Percentiles rank a stretch among this genome's conserved stretches.
Conservation (phyloP, 2,329 filamentous ascomycete species). For the Stachybotrys chartarum region DNA sequence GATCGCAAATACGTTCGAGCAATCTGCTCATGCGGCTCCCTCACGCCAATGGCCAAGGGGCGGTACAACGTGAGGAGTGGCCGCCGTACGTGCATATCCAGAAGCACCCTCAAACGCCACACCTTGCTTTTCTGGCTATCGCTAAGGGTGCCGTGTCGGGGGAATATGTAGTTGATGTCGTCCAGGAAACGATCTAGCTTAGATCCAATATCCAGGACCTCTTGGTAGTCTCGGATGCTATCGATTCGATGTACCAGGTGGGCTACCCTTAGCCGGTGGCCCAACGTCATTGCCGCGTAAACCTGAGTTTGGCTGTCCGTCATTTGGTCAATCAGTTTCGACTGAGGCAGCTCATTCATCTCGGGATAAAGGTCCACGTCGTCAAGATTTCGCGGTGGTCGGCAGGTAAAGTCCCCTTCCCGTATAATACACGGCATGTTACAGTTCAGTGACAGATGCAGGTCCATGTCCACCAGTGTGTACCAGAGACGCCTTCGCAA, state of each 20-base stretch:
- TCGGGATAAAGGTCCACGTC: slow-evolving; percentile 41
- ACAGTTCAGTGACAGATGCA: slow-evolving; percentile 45
- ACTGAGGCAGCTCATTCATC: slow-evolving; percentile 40
- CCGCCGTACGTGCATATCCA: slow-evolving; percentile 48
- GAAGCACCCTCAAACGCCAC: slow-evolving; percentile 42
- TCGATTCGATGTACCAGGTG: slow-evolving; percentile 45
- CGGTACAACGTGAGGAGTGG: slow-evolving; percentile 46
- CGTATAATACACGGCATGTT: slow-evolving; percentile 44
- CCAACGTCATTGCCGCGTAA: slow-evolving; percentile 44
- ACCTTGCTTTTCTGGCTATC: slow-evolving; percentile 38
- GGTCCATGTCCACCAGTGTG: slow-evolving; percentile 48
- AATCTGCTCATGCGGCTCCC: slow-evolving; percentile 43
- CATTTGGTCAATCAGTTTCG: slow-evolving; percentile 42
- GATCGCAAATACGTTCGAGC: slow-evolving; percentile 45
- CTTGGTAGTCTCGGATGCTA: slow-evolving; percentile 42
- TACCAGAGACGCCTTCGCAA: slow-evolving; percentile 48
- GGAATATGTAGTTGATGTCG: slow-evolving; percentile 46
- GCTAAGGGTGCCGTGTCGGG: slow-evolving; percentile 34
- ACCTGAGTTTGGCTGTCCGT: slow-evolving; percentile 48
- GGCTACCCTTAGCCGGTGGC: slow-evolving; percentile 40
- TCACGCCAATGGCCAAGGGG: slow-evolving; percentile 45
- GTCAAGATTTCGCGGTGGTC: slow-evolving; percentile 45
- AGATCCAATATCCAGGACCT: slow-evolving; percentile 45
- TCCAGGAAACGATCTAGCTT: slow-evolving; percentile 47
- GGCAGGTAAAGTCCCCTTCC: slow-evolving; percentile 46